These are phyloP conservation scores for Chrysoporthe cubensis DNA, from an alignment of 2,329 filamentous ascomycete species.

Conservation along the genomic window DNA sequence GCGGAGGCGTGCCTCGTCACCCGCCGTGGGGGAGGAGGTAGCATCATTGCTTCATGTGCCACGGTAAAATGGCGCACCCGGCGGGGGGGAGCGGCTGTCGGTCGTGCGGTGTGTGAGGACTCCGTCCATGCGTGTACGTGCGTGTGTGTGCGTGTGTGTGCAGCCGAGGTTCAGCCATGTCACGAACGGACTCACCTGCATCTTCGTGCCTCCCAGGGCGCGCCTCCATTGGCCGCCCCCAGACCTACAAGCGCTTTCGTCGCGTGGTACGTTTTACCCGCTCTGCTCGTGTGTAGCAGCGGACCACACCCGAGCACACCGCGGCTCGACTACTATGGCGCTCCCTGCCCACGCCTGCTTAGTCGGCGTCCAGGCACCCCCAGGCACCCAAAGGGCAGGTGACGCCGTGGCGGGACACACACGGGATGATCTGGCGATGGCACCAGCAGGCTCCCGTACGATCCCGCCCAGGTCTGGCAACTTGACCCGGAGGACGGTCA, in stretches of 20 bases:
- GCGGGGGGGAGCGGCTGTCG: not conserved
- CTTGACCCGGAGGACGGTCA: not conserved
- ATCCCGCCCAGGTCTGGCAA: not conserved
- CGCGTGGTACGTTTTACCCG: not conserved
- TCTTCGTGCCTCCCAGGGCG: not conserved
- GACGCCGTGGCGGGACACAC: not conserved
- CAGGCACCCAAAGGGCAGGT: not conserved
- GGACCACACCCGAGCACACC: not conserved
- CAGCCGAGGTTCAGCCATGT: slow-evolving; percentile 1
- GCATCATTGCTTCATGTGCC: slow-evolving; percentile 2
- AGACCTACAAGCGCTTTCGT: slow-evolving; percentile 8
- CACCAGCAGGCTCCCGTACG: not conserved
- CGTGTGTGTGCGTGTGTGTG: not conserved
- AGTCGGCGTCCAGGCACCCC: too few relatives aligned
- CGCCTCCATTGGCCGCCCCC: slow-evolving; percentile 2
- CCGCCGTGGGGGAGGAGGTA: not conserved
- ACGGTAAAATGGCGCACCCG: slow-evolving; percentile 15
- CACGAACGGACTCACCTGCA: slow-evolving; percentile 4
- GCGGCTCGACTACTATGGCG: slow-evolving; percentile 2
- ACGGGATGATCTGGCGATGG: slow-evolving; percentile 14
- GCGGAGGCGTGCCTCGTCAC: not conserved
- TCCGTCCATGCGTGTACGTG: not conserved
- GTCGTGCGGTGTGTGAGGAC: not conserved
- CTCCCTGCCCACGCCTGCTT: not conserved
- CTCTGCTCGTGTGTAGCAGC: not conserved